These are phyloP conservation scores for Colletotrichum ledebouriae DNA, from an alignment of 2,329 filamentous ascomycete species.

Conservation along the genomic window DNA sequence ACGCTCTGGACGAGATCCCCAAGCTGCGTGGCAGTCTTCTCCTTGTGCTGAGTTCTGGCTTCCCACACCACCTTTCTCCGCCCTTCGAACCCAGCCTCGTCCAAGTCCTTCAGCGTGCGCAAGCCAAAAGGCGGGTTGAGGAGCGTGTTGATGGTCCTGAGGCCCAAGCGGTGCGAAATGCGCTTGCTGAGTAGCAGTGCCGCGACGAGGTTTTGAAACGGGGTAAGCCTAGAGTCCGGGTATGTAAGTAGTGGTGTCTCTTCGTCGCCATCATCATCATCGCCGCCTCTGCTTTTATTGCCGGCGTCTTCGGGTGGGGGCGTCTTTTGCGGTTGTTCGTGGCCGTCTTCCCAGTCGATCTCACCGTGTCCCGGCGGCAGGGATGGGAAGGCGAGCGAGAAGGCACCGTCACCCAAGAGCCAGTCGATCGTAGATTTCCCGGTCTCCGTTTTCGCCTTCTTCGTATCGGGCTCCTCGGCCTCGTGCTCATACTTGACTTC, in stretches of 20 bases:
- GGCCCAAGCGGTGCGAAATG: conserved; percentile 58
- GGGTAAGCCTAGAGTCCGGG: conserved; percentile 47
- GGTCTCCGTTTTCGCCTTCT: not conserved
- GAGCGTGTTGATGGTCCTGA: conserved; percentile 58
- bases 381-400: conserved; percentile 17
- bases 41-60: conserved; percentile 59
- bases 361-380: conserved; percentile 15
- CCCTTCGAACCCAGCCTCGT: conserved; percentile 53
- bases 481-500: not conserved
- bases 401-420: conserved; percentile 5
- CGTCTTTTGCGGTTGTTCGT: not conserved
- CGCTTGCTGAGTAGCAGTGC: conserved; percentile 59
- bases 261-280: not conserved
- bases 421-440: not conserved
- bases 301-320: conserved; percentile 21
- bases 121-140: conserved; percentile 57
- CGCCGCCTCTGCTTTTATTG: not conserved
- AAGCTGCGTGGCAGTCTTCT: conserved; percentile 59
- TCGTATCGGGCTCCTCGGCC: not conserved
- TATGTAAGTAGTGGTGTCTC: not conserved
- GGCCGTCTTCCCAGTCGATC: conserved; percentile 19
- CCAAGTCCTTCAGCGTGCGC: conserved; percentile 43
- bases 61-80: conserved; percentile 55
- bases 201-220: conserved; percentile 60
- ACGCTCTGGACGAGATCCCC: conserved; percentile 35